Evolutionary conservation across 1,284 basidiomycete species (phyloP).

Genomic region (Apiotrichum akiyoshidainum): DNA sequence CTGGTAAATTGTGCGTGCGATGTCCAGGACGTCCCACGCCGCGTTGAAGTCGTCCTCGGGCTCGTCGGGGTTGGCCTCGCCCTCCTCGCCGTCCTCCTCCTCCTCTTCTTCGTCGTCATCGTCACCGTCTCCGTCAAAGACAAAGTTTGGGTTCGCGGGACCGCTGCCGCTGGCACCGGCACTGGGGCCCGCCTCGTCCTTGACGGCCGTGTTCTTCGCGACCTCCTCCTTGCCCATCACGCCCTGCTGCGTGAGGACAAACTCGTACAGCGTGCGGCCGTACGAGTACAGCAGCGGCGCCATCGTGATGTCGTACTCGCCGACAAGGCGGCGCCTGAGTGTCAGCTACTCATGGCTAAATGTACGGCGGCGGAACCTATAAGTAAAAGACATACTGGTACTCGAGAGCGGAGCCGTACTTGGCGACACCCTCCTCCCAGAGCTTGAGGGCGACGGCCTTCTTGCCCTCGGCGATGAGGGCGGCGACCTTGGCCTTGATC

Average conservation of each 20-base stretch:
- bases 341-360: not conserved
- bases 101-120: constrained; percentile 31
- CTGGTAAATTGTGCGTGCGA: constrained; percentile 76
- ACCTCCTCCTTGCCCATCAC: constrained; percentile 74
- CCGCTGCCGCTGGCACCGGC: not conserved
- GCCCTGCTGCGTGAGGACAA: constrained; percentile 72
- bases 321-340: constrained; percentile 64
- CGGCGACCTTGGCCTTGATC: constrained; percentile 27
- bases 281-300: constrained; percentile 82
- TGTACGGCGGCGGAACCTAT: too few relatives aligned
- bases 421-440: constrained; percentile 77
- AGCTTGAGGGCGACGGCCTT: constrained; percentile 77
- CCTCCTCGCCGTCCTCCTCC: constrained; percentile 12
- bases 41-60: constrained; percentile 92
- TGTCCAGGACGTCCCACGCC: constrained; percentile 87
- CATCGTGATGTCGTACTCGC: constrained; percentile 69
- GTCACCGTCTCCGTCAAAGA: constrained; percentile 36
- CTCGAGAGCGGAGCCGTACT: constrained; percentile 80
- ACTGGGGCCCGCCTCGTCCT: constrained; percentile 4
- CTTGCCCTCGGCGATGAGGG: constrained; percentile 47
- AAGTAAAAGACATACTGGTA: constrained; percentile 59
- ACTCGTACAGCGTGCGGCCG: constrained; percentile 80
- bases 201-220: constrained; percentile 54
- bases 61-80: constrained; percentile 29
- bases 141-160: constrained; percentile 26